phyloP scores from a whole-genome alignment of 805 yeast species.

The Hanseniaspora taiwanica region DNA sequence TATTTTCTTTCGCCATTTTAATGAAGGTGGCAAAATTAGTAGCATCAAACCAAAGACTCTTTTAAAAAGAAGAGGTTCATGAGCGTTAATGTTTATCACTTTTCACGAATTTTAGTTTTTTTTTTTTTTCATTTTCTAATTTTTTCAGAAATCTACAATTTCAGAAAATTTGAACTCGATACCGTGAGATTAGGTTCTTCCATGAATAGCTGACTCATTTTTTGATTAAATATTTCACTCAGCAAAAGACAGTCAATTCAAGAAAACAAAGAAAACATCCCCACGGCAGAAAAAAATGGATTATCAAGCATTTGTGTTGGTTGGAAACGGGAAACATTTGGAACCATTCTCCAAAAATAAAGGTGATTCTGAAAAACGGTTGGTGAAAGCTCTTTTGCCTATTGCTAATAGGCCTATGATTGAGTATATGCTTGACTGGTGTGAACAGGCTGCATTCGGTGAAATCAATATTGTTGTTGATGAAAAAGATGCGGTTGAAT shows the following conservation, averaged over 20 bases:
- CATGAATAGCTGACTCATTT: no score
- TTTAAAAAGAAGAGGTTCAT: no score
- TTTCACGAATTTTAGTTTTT: neutral
- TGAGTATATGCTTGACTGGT: conserved; percentile 83
- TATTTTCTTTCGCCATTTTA: conserved; percentile 1
- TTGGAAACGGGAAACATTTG: conserved; percentile 71
- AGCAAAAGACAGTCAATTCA: neutral
- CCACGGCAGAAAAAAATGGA: conserved; percentile 40
- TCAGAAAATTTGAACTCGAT: no score
- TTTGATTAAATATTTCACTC: no score
- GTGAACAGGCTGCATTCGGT: conserved; percentile 71
- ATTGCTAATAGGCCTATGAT: conserved; percentile 84
- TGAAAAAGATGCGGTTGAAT: conserved; percentile 30
- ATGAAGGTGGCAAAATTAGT: neutral
- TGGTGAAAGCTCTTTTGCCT: conserved; percentile 78
- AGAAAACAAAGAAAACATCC: neutral
- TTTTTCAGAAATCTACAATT: no score
- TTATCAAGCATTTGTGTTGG: conserved; percentile 78
- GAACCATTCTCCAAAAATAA: conserved; percentile 56
- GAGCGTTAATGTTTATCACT: no score
- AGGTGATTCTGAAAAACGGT: conserved; percentile 34
- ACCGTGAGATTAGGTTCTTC: no score
- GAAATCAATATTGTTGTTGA: conserved; percentile 53
- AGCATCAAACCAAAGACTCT: no score
- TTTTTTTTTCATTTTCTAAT: neutral